phyloP scores from a whole-genome alignment of 306 rosid species.

The Clitoria ternatea region DNA sequence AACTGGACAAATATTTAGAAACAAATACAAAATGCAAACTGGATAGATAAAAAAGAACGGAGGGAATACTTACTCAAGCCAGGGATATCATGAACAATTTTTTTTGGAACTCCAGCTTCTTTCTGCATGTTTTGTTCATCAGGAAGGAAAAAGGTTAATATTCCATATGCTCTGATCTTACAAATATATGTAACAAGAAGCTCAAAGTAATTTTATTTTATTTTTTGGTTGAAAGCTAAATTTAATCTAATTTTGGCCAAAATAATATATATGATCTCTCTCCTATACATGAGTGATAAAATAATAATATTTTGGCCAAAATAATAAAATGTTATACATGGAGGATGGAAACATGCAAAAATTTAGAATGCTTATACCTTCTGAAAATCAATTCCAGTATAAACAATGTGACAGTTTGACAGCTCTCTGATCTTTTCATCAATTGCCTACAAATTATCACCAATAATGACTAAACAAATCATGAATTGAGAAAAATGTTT shows the following conservation, averaged over 20 bases:
- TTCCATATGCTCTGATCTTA: neutral
- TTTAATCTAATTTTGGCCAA: neutral
- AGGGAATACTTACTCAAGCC: slow-evolving; percentile 76
- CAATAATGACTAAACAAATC: slow-evolving; percentile 4
- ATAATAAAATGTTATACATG: slow-evolving; percentile 3
- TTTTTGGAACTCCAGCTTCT: slow-evolving; percentile 87
- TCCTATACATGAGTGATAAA: too few species aligned
- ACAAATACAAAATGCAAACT: too few species aligned
- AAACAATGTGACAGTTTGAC: slow-evolving; percentile 92
- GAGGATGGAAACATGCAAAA: neutral
- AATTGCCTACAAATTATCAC: slow-evolving; percentile 62
- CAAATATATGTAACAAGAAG: neutral
- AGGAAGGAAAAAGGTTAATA: neutral
- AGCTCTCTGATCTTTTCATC: slow-evolving; percentile 95
- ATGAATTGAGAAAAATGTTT: slow-evolving; percentile 12
- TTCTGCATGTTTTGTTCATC: slow-evolving; percentile 49
- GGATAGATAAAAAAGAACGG: too few species aligned
- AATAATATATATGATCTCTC: slow-evolving; percentile 4
- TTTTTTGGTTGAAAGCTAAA: too few species aligned
- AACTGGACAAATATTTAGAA: too few species aligned
- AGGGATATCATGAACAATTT: slow-evolving; percentile 68
- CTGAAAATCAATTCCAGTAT: slow-evolving; percentile 74
- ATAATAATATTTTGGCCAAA: neutral
- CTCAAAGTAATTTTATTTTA: too few species aligned
- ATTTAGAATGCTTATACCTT: slow-evolving; percentile 49